These are phyloP conservation scores for Exophiala alcalophila DNA, from an alignment of 2,329 filamentous ascomycete genomes.

Conservation along the genomic window DNA sequence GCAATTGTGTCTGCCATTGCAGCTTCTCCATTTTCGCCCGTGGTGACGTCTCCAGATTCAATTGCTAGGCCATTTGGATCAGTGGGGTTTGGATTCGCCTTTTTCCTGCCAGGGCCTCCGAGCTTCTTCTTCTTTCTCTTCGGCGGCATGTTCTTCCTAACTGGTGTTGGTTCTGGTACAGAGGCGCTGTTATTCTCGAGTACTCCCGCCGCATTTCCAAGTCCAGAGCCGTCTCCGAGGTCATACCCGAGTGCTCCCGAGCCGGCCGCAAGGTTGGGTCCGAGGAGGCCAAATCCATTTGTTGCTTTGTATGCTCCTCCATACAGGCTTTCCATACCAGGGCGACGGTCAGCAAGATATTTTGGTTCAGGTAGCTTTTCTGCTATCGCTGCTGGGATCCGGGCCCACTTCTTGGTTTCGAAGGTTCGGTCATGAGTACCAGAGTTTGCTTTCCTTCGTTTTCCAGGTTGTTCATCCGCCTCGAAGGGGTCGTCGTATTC, in stretches of 20 bases:
- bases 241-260: constrained; percentile 20
- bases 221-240: constrained; percentile 25
- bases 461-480: constrained; percentile 33
- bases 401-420: constrained; percentile 56
- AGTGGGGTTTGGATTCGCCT: constrained; percentile 14
- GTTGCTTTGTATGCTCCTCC: constrained; percentile 26
- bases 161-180: constrained; percentile 18
- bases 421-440: constrained; percentile 49
- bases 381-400: constrained; percentile 52
- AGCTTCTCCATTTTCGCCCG: constrained; percentile 7
- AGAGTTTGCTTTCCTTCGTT: constrained; percentile 18
- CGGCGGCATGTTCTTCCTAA: constrained; percentile 28
- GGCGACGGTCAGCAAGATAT: constrained; percentile 61
- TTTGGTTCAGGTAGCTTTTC: constrained; percentile 57
- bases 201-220: constrained; percentile 23
- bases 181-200: constrained; percentile 6
- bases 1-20: constrained; percentile 1
- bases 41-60: constrained; percentile 7
- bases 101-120: constrained; percentile 27
- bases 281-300: constrained; percentile 24
- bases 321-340: constrained; percentile 56
- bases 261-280: constrained; percentile 11
- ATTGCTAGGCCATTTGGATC: constrained; percentile 1
- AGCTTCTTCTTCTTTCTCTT: constrained; percentile 31
- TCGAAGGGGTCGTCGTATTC: constrained; percentile 43